A percentile compares a stretch with the other conserved stretches of the same genome.
phyloP scores from a whole-genome alignment of 805 yeast species.

The Saccharomycopsis malanga region DNA sequence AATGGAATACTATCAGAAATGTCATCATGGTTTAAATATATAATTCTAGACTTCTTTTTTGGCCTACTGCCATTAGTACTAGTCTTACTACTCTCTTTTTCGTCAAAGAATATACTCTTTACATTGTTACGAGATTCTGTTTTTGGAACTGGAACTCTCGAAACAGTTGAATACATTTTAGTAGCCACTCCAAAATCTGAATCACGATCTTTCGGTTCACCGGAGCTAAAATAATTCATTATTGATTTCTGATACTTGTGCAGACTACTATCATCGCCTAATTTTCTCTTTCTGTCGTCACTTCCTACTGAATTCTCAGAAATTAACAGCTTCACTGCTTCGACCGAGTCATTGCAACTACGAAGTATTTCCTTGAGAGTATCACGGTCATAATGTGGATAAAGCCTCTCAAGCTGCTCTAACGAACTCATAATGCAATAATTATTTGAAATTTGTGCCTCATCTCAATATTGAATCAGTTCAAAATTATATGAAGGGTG shows the following conservation, averaged over 20 bases:
- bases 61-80: neutral
- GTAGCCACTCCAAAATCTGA: slow-evolving; percentile 22
- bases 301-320: neutral
- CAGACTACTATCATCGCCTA: neutral
- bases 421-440: too few species aligned
- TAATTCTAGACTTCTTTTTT: slow-evolving; percentile 36
- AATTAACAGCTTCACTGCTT: neutral
- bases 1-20: slow-evolving; percentile 35
- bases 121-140: too few species aligned
- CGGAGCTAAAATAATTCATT: slow-evolving; percentile 2
- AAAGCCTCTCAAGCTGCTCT: slow-evolving; percentile 22
- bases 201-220: too few species aligned
- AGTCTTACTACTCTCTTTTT: too few species aligned
- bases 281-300: neutral
- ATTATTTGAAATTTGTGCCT: too few species aligned
- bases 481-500: too few species aligned
- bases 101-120: too few species aligned
- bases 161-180: slow-evolving; percentile 22
- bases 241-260: slow-evolving; percentile 7
- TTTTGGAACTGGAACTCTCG: neutral
- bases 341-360: slow-evolving; percentile 23
- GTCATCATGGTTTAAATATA: slow-evolving; percentile 13
- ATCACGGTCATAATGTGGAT: slow-evolving; percentile 38
- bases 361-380: slow-evolving; percentile 43
- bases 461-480: too few species aligned